Evolutionary conservation across 306 rosid genomes (phyloP), one percentile per base, ranked within the genome.

Genomic region (Vicia sativa): DNA sequence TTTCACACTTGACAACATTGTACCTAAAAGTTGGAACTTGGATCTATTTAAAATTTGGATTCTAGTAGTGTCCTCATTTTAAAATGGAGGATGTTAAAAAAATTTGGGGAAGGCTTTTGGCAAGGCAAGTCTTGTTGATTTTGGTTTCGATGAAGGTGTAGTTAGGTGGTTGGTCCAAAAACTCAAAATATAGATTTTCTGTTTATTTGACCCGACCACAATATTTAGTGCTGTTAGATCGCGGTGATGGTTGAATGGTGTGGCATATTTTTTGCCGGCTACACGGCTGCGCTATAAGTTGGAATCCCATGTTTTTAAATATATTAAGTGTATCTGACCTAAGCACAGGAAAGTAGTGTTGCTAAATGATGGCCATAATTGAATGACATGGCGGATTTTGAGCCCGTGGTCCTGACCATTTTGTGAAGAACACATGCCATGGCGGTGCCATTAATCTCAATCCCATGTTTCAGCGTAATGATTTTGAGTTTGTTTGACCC

Each of bases 141-240:
- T 46, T 65, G 50, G 34, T 23, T 49, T 48, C 16, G 13, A 6
- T 49, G 19, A 60, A 72, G 5, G 48, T 58, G 2, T 21, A 38
- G 46, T 34, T 57, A 10, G 71, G 73, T 57, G 49, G 65, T 34
- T 11, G 9, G 34, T 23, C 37, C 38, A 57, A n/a, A 44, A 12
- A 35, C 23, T 45, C 35, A 11, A 39, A 46, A 62, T 56, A 44
- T 0, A 64, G 56, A 44, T 14, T 45, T 45, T 45, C 11, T 3
- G 25, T 18, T 49, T 49, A 23, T 18, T 49, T 49, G 2, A 49
- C 55, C 28, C 18, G 55, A 49, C 1, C 26, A 49, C 55, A 18
- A 26, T 16, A 18, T 8, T 5, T 48, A 16, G 11, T 16, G 11
- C 18, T 48, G 10, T 48, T 16, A 48, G 18, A 48, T 48, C 16